Base-by-base conservation (phyloP, 225 moss, liverwort and hornwort species). In the Straminergon stramineum region DNA sequence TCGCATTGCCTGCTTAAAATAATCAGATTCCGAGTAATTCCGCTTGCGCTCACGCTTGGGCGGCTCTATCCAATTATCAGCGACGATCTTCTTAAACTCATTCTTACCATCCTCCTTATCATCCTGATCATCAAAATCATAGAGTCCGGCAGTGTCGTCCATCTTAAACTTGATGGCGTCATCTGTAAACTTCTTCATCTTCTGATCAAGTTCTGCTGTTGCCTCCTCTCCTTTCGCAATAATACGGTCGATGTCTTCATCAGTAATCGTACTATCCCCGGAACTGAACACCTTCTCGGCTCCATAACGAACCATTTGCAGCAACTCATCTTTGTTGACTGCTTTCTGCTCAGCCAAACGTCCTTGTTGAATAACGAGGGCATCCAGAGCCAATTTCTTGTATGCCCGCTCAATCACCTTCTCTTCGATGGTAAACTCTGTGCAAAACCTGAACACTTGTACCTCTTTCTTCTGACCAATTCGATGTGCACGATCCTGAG, bases 101-200 rank as follows among this genome's bases (percentile, higher is more conserved):
- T 96, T 93, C 91, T 96, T 99, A 20, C 94, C 94, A 37, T 99
- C 99, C 55, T 96, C 99, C 92, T 97, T 97, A 45, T 99, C 97
- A 90, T 97, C 99, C 86, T 97, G 94, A 69, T 97, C 97, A 85
- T 97, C 99, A 83, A 99, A 99, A 81, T 95, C 97, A 74, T 99
- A 99, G 17, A 99, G 94, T 43, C 99, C 99, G 62, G 97, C 99
- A 93, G 97, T 99, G 82, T 99, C 99, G 90, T 99, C 97, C 99
- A 99, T 99, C 90, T 99, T 99, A 88, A 99, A 99, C 92, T 97
- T 99, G 45, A 99, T 99, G 26, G 99, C 99, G 92, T 99, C 99
- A 87, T 99, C 99, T 35, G 97, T 99, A n/a, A 99, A 99, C 89
- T 99, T 99, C 94, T 99, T 99, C 99, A 99, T 99, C 89, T 99